Conservation (phyloP, 345 rosid genomes). For the Orychophragmus violaceus region DNA sequence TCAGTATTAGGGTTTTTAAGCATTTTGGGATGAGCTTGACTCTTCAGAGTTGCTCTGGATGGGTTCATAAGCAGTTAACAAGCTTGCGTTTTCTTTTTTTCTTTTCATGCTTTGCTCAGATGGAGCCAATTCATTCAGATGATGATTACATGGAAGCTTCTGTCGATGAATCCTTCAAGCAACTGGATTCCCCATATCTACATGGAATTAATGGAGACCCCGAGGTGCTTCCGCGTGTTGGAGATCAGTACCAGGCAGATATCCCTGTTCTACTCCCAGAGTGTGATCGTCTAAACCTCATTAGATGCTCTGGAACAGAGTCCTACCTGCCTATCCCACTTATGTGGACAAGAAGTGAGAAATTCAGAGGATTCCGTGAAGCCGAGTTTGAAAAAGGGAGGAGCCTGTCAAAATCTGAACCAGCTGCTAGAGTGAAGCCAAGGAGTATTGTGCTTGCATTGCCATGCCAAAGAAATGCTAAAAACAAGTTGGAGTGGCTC, state of each 20-base stretch:
- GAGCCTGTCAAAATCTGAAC: too few relatives aligned
- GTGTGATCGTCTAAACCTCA: constrained; percentile 25
- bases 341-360: constrained; percentile 47
- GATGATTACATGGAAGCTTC: constrained; percentile 39
- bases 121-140: constrained; percentile 32
- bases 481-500: constrained; percentile 29
- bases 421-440: not conserved
- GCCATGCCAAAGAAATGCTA: constrained; percentile 29
- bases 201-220: constrained; percentile 42
- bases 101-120: constrained; percentile 29
- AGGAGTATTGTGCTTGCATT: constrained; percentile 32
- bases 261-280: constrained; percentile 36
- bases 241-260: constrained; percentile 52
- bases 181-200: constrained; percentile 25
- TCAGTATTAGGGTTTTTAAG: not conserved
- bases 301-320: constrained; percentile 12
- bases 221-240: constrained; percentile 45
- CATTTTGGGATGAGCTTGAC: not conserved
- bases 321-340: constrained; percentile 38
- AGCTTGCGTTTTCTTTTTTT: not conserved
- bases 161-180: constrained; percentile 33
- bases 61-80: not conserved
- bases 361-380: constrained; percentile 31
- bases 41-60: not conserved
- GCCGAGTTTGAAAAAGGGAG: too few relatives aligned